Evolutionary conservation across 306 rosid species (phyloP).

Genomic region (Quercus parvula): DNA sequence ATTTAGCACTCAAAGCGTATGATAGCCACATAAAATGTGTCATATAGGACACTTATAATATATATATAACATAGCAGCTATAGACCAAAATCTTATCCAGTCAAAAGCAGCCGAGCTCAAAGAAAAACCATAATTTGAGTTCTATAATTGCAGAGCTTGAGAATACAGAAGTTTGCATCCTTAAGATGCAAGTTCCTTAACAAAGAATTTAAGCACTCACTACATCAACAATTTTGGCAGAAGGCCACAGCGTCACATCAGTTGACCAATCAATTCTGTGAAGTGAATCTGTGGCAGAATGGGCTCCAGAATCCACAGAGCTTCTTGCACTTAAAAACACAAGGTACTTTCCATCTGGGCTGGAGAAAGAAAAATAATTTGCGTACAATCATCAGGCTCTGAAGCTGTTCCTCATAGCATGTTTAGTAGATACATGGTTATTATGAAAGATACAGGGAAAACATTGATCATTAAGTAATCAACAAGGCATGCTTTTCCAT

Average conservation of each 20-base stretch:
- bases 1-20: not conserved
- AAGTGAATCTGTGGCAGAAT: slow-evolving; percentile 75
- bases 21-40: slow-evolving; percentile 1
- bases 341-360: slow-evolving; percentile 78
- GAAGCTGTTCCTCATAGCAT: not conserved
- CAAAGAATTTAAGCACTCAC: slow-evolving; percentile 39
- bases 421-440: slow-evolving; percentile 1
- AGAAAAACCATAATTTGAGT: not conserved
- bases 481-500: too few relatives aligned
- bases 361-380: slow-evolving; percentile 31
- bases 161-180: not conserved
- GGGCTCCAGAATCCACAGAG: slow-evolving; percentile 85
- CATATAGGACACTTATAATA: not conserved
- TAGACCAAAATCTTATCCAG: not conserved
- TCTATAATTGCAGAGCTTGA: not conserved
- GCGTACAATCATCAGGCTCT: slow-evolving; percentile 10
- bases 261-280: slow-evolving; percentile 82
- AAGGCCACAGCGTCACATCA: slow-evolving; percentile 36
- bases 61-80: not conserved
- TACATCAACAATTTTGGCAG: slow-evolving; percentile 50
- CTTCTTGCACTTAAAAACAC: slow-evolving; percentile 69
- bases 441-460: not conserved
- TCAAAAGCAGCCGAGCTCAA: not conserved
- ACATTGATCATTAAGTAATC: not conserved
- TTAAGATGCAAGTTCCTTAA: not conserved